Evolutionary conservation across 257 asterid genomes (phyloP).

Genomic region (Haberlea rhodopensis): DNA sequence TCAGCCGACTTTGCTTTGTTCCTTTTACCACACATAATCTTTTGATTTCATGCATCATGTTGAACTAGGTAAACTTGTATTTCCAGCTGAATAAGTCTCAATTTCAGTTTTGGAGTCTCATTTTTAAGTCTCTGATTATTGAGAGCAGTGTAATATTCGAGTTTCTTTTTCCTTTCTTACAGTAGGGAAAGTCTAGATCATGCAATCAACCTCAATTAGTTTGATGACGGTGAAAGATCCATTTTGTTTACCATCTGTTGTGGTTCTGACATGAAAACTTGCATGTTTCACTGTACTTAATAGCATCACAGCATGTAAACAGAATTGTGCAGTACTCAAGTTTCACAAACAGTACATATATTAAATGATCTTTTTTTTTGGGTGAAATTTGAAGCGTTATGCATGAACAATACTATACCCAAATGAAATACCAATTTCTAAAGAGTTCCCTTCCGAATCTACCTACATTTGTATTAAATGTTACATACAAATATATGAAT

Average conservation of each 20-base stretch:
- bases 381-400: neutral
- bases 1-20: neutral
- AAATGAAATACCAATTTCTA: neutral
- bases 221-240: neutral
- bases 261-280: neutral
- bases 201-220: neutral
- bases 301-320: neutral
- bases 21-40: no score
- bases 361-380: neutral
- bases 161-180: neutral
- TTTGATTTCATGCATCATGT: slow-evolving; percentile 17
- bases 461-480: neutral
- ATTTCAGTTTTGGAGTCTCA: neutral
- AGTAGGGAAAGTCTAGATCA: neutral
- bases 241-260: neutral
- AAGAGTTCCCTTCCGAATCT: neutral
- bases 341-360: neutral
- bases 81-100: slow-evolving; percentile 17
- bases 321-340: neutral
- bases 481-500: neutral
- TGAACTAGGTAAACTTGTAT: slow-evolving; percentile 25
- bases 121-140: no score
- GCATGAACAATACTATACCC: neutral
- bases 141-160: neutral
- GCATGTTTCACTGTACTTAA: neutral